Evolutionary conservation across 768 basidiomycete genomes (phyloP).

Genomic region (Goffeauzyma gilvescens): DNA sequence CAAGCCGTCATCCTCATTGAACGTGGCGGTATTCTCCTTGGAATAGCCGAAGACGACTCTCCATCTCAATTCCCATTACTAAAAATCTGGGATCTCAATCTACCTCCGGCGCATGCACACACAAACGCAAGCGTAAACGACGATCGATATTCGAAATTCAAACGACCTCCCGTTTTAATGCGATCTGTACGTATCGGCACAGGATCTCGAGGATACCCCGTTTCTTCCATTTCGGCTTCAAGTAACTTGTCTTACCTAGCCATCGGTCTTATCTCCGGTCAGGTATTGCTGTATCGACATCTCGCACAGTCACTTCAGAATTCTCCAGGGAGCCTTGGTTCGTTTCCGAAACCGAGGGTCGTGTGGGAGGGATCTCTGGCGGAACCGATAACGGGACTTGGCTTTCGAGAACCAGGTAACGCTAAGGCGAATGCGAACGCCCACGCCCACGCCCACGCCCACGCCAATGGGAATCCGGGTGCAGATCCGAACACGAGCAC

Average conservation of each 20-base stretch:
- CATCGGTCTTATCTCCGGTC: constrained; percentile 85
- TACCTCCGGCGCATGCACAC: constrained; percentile 46
- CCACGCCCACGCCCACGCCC: constrained; percentile 10
- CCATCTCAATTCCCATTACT: constrained; percentile 31
- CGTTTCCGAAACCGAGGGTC: constrained; percentile 66
- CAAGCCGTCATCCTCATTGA: constrained; percentile 43
- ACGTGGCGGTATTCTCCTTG: constrained; percentile 59
- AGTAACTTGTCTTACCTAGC: constrained; percentile 62
- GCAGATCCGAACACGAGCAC: not conserved
- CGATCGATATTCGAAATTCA: no score
- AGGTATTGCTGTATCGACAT: constrained; percentile 75
- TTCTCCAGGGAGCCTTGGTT: constrained; percentile 42
- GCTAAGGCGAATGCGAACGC: constrained; percentile 17
- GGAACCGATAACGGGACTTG: constrained; percentile 83
- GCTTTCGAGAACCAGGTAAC: constrained; percentile 49
- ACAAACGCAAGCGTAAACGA: constrained; percentile 48
- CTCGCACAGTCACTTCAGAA: constrained; percentile 72
- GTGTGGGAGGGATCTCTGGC: constrained; percentile 58
- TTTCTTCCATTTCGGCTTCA: constrained; percentile 62
- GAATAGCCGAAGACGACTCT: constrained; percentile 37
- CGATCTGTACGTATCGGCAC: constrained; percentile 61
- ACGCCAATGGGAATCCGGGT: not conserved
- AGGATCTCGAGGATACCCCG: constrained; percentile 59
- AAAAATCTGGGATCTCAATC: constrained; percentile 82
- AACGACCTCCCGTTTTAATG: constrained; percentile 45